A percentile compares a stretch with the other conserved stretches of the same genome.
Conservation (phyloP, 192 early-diverging fungal species). For the Podila epicladia region DNA sequence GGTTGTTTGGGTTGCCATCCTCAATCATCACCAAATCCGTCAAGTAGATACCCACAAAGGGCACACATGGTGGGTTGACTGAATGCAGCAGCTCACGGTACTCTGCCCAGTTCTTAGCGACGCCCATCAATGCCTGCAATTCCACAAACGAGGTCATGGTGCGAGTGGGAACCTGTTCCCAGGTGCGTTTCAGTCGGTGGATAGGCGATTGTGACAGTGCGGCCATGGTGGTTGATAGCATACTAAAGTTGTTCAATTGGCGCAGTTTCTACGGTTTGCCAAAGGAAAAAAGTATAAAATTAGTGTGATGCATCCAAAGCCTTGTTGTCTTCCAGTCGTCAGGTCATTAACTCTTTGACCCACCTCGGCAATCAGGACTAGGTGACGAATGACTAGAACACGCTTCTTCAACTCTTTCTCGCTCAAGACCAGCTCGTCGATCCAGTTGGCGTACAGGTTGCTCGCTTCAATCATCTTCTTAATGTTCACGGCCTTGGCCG, state of each 20-base stretch:
- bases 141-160: conserved; percentile 66
- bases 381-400: conserved; percentile 80
- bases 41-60: conserved; percentile 76
- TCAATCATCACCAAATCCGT: conserved; percentile 93
- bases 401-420: conserved; percentile 87
- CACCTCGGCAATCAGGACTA: conserved; percentile 80
- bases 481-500: conserved; percentile 78
- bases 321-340: conserved; percentile 57
- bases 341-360: not conserved
- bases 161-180: conserved; percentile 75
- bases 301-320: not conserved
- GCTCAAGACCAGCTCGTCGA: conserved; percentile 81
- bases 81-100: conserved; percentile 87
- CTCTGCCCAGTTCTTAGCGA: conserved; percentile 81
- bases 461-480: conserved; percentile 87
- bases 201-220: conserved; percentile 87
- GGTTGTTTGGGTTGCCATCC: conserved; percentile 82
- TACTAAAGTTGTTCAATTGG: conserved; percentile 91
- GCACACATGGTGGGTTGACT: conserved; percentile 81
- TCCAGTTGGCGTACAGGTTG: conserved; percentile 89
- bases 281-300: too few relatives aligned
- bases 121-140: conserved; percentile 78
- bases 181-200: conserved; percentile 90
- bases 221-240: conserved; percentile 86
- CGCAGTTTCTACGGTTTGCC: conserved; percentile 38